Evolutionary conservation across 768 basidiomycete genomes (phyloP).

Genomic region (Tricholoma flavovirens): DNA sequence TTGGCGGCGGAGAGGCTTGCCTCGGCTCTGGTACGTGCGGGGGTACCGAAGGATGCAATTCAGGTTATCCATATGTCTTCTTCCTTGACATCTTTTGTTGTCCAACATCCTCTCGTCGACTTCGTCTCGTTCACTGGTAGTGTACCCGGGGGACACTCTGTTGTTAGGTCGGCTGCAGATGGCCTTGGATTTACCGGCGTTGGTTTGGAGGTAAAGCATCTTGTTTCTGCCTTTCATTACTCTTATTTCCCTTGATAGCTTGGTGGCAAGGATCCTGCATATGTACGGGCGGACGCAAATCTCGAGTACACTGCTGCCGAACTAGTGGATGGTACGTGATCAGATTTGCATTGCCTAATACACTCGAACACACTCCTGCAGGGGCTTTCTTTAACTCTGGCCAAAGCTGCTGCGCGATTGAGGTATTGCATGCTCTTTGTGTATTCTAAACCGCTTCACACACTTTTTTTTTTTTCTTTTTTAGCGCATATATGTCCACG

Average conservation of each 20-base stretch:
- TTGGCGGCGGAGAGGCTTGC: constrained; percentile 79
- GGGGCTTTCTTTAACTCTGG: constrained; percentile 97
- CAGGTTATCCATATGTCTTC: constrained; percentile 75
- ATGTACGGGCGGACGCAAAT: constrained; percentile 85
- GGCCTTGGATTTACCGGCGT: constrained; percentile 80
- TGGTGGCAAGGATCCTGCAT: constrained; percentile 97
- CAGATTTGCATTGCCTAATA: not conserved
- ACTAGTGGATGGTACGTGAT: constrained; percentile 75
- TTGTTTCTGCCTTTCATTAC: not conserved
- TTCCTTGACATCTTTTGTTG: constrained; percentile 49
- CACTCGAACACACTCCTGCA: constrained; percentile 20
- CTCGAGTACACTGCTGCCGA: constrained; percentile 77
- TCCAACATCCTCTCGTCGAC: constrained; percentile 61
- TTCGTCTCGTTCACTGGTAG: constrained; percentile 91
- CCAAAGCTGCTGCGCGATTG: constrained; percentile 93
- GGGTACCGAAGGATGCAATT: constrained; percentile 69
- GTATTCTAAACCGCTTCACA: too few species aligned
- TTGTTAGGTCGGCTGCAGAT: constrained; percentile 63
- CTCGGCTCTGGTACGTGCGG: constrained; percentile 62
- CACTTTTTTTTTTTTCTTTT: not conserved
- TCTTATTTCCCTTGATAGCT: constrained; percentile 42
- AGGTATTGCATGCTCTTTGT: constrained; percentile 42
- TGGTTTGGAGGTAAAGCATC: constrained; percentile 60
- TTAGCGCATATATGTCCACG: constrained; percentile 92
- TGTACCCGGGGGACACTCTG: constrained; percentile 68